Evolutionary conservation across 495 filamentous ascomycete genomes (phyloP).

Genomic region (Aspergillus bridgeri): DNA sequence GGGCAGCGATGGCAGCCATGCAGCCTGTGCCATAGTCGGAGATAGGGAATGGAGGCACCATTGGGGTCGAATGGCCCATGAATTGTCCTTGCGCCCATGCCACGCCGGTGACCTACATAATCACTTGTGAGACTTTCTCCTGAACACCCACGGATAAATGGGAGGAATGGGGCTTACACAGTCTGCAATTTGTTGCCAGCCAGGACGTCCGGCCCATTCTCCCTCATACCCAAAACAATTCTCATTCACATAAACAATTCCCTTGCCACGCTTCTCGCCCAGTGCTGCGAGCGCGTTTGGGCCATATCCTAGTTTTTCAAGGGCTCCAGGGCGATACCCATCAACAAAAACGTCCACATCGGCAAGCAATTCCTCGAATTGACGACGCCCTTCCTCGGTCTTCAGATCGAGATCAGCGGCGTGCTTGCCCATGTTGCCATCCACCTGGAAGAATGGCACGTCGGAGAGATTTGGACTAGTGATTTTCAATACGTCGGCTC

Average conservation of each 20-base stretch:
- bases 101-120: constrained; percentile 53
- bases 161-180: constrained; percentile 39
- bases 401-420: constrained; percentile 58
- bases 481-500: constrained; percentile 66
- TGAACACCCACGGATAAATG: neutral
- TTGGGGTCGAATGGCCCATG: constrained; percentile 66
- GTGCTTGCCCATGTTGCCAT: constrained; percentile 71
- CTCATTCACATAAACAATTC: constrained; percentile 67
- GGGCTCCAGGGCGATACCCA: constrained; percentile 64
- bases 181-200: constrained; percentile 56
- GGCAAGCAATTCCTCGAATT: constrained; percentile 57
- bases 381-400: constrained; percentile 43
- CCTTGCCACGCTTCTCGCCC: constrained; percentile 53
- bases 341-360: constrained; percentile 62
- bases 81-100: constrained; percentile 72
- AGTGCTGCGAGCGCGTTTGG: constrained; percentile 48
- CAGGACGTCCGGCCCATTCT: constrained; percentile 47
- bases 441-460: constrained; percentile 78
- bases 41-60: constrained; percentile 79
- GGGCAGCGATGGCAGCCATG: constrained; percentile 62
- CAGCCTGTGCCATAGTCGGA: constrained; percentile 75
- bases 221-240: constrained; percentile 66
- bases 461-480: constrained; percentile 65
- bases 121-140: constrained; percentile 12
- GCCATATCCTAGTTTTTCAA: constrained; percentile 64